phyloP scores from a whole-genome alignment of 2,329 filamentous ascomycete genomes.

The Zymoseptoria pseudotritici region DNA sequence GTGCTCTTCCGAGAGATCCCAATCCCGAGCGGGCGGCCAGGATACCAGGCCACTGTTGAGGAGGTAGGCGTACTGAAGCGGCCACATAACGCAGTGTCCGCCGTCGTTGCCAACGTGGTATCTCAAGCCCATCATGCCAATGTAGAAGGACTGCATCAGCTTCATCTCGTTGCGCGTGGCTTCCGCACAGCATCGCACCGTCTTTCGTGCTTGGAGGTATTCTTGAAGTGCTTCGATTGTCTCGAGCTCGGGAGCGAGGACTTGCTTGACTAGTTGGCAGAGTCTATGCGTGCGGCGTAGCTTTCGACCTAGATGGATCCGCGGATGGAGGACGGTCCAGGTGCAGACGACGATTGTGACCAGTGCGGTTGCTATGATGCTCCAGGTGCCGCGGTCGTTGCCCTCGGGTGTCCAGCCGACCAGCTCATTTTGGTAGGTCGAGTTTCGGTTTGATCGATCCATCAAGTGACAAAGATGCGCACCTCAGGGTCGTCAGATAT shows the following conservation, averaged over 20 bases:
- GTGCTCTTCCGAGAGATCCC: slow-evolving; percentile 23
- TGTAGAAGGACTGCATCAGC: slow-evolving; percentile 29
- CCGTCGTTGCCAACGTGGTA: slow-evolving; percentile 21
- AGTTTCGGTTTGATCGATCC: background rate
- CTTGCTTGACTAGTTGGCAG: slow-evolving; percentile 25
- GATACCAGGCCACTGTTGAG: slow-evolving; percentile 23
- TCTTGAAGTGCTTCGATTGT: slow-evolving; percentile 31
- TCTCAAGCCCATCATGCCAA: slow-evolving; percentile 30
- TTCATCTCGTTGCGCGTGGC: slow-evolving; percentile 21
- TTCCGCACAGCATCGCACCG: slow-evolving; percentile 21
- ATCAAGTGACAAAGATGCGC: too few species aligned
- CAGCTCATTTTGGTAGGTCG: slow-evolving; percentile 3
- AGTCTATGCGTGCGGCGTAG: slow-evolving; percentile 22
- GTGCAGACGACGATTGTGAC: slow-evolving; percentile 32
- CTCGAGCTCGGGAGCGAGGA: slow-evolving; percentile 32
- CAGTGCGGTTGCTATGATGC: slow-evolving; percentile 27
- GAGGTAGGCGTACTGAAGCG: slow-evolving; percentile 29
- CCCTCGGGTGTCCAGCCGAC: slow-evolving; percentile 29
- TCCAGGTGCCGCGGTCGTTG: slow-evolving; percentile 27
- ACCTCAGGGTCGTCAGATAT: too few species aligned
- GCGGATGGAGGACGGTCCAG: slow-evolving; percentile 32
- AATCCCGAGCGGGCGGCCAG: slow-evolving; percentile 23
- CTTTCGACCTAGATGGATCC: slow-evolving; percentile 21
- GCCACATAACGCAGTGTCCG: slow-evolving; percentile 26
- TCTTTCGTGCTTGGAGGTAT: slow-evolving; percentile 28